Evolutionary conservation across 352 stramenopile genomes (phyloP), one percentile per base, ranked within the genome.

Genomic region (Paralagenidium karlingii): DNA sequence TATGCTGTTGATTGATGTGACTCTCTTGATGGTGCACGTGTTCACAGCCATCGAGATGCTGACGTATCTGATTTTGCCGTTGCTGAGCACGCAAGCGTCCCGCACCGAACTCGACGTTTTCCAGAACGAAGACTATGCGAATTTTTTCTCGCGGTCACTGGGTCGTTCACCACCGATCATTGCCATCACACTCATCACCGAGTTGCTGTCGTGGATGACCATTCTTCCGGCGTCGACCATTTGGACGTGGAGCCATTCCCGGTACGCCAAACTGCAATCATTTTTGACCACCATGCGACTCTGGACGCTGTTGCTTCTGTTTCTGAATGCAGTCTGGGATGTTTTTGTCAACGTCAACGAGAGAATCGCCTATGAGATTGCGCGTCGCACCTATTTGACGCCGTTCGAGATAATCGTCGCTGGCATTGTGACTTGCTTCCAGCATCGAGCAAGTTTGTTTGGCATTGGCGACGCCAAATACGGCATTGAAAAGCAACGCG

Each of bases 151-250:
- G 2, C n/a, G 31, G 4, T 50, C 52, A 22, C 50, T 74, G n/a
- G 45, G 62, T 10, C 54, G 62, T 11, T 78, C 64, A 26, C 49
- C 51, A 8, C 51, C 51, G 0, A 41, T 75, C 24, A 42, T 49
- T 10, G n/a, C 51, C 7, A 42, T 82, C 10, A 65, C 56, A 13
- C 5, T 57, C 15, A n/a, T 67, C 13, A 60, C 64, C 4, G 49
- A 59, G 19, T n/a, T 74, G 12, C 21, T 82, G 5, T 62, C 64
- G 3, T 82, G 68, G 64, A 55, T 53, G 15, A 30, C 74, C n/a
- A 32, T 82, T n/a, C 26, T 74, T 13, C 68, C 64, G 8, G 51
- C 49, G 8, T 40, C 43, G n/a, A 44, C 53, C 3, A 41, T 65
- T 20, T 59, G 54, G 37, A 63, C 27, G 43, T 46, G 8, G 40